These are phyloP conservation scores for Cytospora chrysosperma DNA, from an alignment of 2,329 filamentous ascomycete genomes.

Conservation along the genomic window DNA sequence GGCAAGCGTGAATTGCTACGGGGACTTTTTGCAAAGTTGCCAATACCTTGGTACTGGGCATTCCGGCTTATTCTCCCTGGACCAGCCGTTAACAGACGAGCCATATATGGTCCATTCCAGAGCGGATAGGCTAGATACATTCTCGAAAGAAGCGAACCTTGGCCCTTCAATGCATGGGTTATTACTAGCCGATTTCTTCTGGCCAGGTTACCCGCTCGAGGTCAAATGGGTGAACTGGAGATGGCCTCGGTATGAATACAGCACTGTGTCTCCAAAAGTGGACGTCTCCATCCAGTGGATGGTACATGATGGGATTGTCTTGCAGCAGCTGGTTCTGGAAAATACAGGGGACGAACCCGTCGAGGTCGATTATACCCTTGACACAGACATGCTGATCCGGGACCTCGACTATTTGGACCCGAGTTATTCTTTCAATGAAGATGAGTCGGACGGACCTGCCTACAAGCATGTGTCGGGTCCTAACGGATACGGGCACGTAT, in stretches of 20 bases:
- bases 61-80: constrained; percentile 4
- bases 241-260: constrained; percentile 9
- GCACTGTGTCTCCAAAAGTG: too few species aligned
- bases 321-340: constrained; percentile 3
- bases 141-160: background rate
- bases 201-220: background rate
- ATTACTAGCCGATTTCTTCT: background rate
- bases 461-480: background rate
- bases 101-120: background rate
- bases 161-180: background rate
- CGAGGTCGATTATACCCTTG: background rate
- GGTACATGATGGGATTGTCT: background rate
- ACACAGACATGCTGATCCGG: background rate
- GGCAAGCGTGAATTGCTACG: background rate
- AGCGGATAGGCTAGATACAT: background rate
- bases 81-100: background rate
- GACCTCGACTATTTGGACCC: constrained; percentile 7
- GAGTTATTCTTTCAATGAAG: background rate
- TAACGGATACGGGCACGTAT: background rate
- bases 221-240: constrained; percentile 17
- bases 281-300: background rate
- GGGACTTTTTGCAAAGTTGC: background rate
- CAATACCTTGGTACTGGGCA: constrained; percentile 1
- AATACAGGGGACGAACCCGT: background rate
- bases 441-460: background rate